phyloP scores from a whole-genome alignment of 2,329 filamentous ascomycete species.

The Septoria petroselini region DNA sequence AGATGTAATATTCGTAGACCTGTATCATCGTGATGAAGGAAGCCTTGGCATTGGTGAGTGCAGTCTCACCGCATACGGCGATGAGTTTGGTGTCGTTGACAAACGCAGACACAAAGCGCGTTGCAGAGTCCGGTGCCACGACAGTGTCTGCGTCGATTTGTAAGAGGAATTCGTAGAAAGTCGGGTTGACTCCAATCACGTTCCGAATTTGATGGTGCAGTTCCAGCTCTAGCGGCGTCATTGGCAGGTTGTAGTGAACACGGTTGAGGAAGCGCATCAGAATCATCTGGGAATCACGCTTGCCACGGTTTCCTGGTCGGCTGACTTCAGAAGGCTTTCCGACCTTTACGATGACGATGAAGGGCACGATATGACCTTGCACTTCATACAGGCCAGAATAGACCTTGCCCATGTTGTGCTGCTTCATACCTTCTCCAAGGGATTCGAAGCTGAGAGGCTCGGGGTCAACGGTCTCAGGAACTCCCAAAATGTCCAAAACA shows the following conservation, averaged over 20 bases:
- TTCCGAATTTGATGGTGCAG: slow-evolving; percentile 99
- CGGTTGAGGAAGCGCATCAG: slow-evolving; percentile 99
- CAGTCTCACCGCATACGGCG: slow-evolving; percentile 90
- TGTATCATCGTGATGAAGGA: slow-evolving; percentile 99
- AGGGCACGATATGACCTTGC: slow-evolving; percentile 95
- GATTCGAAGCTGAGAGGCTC: slow-evolving; percentile 96
- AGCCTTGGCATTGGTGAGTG: slow-evolving; percentile 84
- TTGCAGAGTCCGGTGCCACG: slow-evolving; percentile 82
- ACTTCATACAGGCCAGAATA: slow-evolving; percentile 98
- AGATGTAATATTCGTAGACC: slow-evolving; percentile 99
- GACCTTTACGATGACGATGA: slow-evolving; percentile 94
- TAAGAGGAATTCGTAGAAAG: slow-evolving; percentile 94
- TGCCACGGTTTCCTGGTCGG: slow-evolving; percentile 89
- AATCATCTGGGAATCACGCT: slow-evolving; percentile 98
- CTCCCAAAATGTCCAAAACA: slow-evolving; percentile 92
- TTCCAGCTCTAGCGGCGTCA: slow-evolving; percentile 94
- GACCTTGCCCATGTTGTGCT: slow-evolving; percentile 99
- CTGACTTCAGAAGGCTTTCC: slow-evolving; percentile 76
- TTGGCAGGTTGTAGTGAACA: slow-evolving; percentile 93
- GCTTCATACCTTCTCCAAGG: slow-evolving; percentile 90
- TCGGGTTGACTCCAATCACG: slow-evolving; percentile 97
- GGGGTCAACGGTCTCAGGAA: slow-evolving; percentile 88
- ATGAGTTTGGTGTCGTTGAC: slow-evolving; percentile 90
- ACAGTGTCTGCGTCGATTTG: slow-evolving; percentile 98
- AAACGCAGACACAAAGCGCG: slow-evolving; percentile 88